Evolutionary conservation across 306 rosid genomes (phyloP).

Genomic region (Cyclanthera cordifolia): DNA sequence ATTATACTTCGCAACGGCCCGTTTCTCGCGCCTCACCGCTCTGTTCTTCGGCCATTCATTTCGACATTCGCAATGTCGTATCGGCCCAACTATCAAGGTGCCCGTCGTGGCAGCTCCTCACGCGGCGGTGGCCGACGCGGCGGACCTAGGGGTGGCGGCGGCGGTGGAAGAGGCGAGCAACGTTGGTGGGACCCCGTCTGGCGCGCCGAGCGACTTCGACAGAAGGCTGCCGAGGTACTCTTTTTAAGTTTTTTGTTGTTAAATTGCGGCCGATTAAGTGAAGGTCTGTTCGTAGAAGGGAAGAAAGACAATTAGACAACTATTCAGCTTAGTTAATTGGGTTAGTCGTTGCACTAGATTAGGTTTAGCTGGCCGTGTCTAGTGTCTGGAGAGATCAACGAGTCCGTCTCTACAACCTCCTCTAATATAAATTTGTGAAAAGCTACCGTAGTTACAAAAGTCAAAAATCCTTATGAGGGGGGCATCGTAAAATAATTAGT

Average conservation of each 20-base stretch:
- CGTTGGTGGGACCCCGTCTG: slow-evolving; percentile 98
- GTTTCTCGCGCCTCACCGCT: background rate
- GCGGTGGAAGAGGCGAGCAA: slow-evolving; percentile 71
- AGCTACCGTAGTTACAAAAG: background rate
- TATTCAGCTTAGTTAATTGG: no score
- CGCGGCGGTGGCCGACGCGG: slow-evolving; percentile 45
- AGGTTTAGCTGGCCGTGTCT: background rate
- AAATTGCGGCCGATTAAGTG: background rate
- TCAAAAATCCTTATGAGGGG: background rate
- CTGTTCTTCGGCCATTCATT: slow-evolving; percentile 14
- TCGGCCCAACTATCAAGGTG: slow-evolving; percentile 69
- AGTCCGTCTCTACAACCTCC: background rate
- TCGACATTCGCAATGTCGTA: slow-evolving; percentile 42
- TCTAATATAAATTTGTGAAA: background rate
- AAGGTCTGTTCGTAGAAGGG: background rate
- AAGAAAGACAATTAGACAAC: no score
- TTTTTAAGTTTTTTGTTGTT: background rate
- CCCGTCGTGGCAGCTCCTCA: slow-evolving; percentile 40
- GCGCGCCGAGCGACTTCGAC: slow-evolving; percentile 84
- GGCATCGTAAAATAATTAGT: background rate
- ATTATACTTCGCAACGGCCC: background rate
- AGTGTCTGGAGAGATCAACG: background rate
- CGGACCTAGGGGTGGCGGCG: slow-evolving; percentile 23
- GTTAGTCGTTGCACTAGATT: background rate
- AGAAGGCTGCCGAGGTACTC: slow-evolving; percentile 56